Conservation (phyloP, 306 rosid species). For the Inga oerstediana region DNA sequence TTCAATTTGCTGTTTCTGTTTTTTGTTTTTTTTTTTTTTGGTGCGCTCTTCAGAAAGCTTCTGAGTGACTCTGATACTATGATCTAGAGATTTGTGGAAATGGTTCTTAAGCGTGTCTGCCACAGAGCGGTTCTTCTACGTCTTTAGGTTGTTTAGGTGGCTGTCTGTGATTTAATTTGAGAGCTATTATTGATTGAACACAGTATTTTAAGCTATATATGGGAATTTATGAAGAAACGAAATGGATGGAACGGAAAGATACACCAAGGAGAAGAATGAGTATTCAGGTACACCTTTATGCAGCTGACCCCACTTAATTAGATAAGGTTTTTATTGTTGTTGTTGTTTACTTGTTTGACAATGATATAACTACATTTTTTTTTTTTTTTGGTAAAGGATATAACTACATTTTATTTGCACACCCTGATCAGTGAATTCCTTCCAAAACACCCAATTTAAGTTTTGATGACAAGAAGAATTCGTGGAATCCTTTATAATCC, state of each 20-base stretch:
- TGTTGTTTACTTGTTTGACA: not conserved
- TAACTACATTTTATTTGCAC: not conserved
- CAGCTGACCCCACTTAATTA: not conserved
- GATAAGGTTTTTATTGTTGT: not conserved
- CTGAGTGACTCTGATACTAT: not conserved
- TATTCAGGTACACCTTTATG: not conserved
- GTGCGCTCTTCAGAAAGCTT: not conserved
- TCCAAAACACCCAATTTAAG: not conserved
- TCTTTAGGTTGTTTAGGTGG: constrained; percentile 3
- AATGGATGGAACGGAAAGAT: not conserved
- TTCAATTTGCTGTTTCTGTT: not conserved
- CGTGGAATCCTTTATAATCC: not conserved
- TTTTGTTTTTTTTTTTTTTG: not conserved
- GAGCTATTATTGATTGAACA: constrained; percentile 7
- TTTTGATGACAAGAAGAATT: not conserved
- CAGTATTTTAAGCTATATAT: not conserved
- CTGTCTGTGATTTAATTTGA: constrained; percentile 16
- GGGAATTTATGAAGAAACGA: not conserved
- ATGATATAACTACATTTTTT: not conserved
- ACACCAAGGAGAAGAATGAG: not conserved
- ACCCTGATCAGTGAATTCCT: not conserved
- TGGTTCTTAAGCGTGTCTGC: not conserved
- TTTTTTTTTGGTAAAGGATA: too few species aligned
- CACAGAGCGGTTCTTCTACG: not conserved
- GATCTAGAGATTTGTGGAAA: not conserved